These are phyloP conservation scores for Davidsoniella neocaledoniae DNA, from an alignment of 2,329 filamentous ascomycete genomes.

Conservation along the genomic window DNA sequence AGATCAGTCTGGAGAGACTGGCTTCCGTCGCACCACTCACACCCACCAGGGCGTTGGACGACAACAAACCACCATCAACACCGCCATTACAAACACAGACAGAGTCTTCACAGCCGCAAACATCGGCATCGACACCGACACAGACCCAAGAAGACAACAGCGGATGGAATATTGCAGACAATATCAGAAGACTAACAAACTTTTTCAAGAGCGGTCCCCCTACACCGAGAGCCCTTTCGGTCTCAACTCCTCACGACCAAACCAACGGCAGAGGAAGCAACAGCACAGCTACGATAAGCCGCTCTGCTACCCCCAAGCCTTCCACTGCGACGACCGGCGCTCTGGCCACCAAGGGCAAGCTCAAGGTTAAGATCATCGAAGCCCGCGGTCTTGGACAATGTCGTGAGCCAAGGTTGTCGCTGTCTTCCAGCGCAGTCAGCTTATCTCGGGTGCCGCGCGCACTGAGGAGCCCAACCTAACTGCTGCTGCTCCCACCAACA, in stretches of 20 bases:
- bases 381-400: constrained; percentile 68
- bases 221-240: constrained; percentile 71
- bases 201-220: constrained; percentile 77
- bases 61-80: neutral
- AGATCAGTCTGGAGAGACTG: constrained; percentile 1
- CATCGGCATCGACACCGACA: neutral
- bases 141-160: neutral
- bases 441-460: constrained; percentile 69
- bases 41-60: neutral
- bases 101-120: neutral
- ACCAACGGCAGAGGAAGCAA: constrained; percentile 1
- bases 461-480: constrained; percentile 39
- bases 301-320: constrained; percentile 34
- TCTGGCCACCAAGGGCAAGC: constrained; percentile 63
- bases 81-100: neutral
- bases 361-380: constrained; percentile 77
- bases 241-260: constrained; percentile 5
- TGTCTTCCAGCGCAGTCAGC: constrained; percentile 91
- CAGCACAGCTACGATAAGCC: constrained; percentile 14
- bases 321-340: constrained; percentile 26
- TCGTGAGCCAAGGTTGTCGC: constrained; percentile 84
- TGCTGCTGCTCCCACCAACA: constrained; percentile 15
- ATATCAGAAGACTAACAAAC: constrained; percentile 75
- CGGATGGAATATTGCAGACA: constrained; percentile 7
- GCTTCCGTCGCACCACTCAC: constrained; percentile 1